Conservation (phyloP, 2,329 filamentous ascomycete species). For the Alternaria arborescens region DNA sequence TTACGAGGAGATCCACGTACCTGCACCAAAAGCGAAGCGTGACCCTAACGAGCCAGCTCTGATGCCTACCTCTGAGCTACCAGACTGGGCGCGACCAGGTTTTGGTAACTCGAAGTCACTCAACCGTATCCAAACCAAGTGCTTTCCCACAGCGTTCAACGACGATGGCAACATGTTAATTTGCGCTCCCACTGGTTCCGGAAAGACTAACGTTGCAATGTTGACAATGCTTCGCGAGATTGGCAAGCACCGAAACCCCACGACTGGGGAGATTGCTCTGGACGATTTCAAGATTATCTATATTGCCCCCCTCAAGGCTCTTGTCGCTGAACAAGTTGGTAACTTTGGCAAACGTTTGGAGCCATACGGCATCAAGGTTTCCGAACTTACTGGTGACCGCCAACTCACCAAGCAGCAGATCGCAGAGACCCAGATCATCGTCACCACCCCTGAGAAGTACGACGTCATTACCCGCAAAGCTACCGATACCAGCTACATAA, state of each 20-base stretch:
- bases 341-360: slow-evolving; percentile 94
- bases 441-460: slow-evolving; percentile 98
- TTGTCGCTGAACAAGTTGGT: slow-evolving; percentile 97
- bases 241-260: slow-evolving; percentile 88
- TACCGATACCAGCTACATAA: slow-evolving; percentile 95
- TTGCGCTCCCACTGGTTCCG: slow-evolving; percentile 95
- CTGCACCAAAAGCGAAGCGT: slow-evolving; percentile 85
- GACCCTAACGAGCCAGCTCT: slow-evolving; percentile 78
- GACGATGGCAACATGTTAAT: slow-evolving; percentile 98
- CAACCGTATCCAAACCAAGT: slow-evolving; percentile 95
- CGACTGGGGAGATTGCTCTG: slow-evolving; percentile 92
- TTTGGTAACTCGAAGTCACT: slow-evolving; percentile 87
- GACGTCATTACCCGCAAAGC: slow-evolving; percentile 98
- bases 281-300: slow-evolving; percentile 99
- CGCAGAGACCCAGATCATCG: slow-evolving; percentile 95
- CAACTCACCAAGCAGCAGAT: slow-evolving; percentile 99
- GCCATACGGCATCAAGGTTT: slow-evolving; percentile 88
- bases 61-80: slow-evolving; percentile 85
- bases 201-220: slow-evolving; percentile 99
- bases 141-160: slow-evolving; percentile 87
- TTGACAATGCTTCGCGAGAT: slow-evolving; percentile 94
- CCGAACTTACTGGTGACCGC: slow-evolving; percentile 96
- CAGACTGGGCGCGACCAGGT: slow-evolving; percentile 87
- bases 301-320: slow-evolving; percentile 92
- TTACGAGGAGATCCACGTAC: slow-evolving; percentile 98